Base-by-base conservation (phyloP, 2,329 filamentous ascomycete genomes). In the Pseudogymnoascus sp. region DNA sequence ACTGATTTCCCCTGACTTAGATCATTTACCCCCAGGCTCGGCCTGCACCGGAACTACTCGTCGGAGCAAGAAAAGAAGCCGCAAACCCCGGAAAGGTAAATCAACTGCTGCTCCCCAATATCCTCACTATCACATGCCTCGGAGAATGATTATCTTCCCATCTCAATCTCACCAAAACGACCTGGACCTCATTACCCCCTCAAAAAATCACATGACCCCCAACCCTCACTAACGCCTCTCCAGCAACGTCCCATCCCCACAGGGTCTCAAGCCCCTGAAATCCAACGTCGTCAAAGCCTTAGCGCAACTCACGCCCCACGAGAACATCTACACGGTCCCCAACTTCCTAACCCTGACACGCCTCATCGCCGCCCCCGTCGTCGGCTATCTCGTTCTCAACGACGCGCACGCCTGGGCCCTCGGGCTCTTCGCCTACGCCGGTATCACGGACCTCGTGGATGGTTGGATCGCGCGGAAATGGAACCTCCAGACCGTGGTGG, bases 321-420 rank as follows among this genome's bases (percentile, higher is more conserved):
- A 99, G 77, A 92, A 99, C 73, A 96, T 99, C 72, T 97, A 96
- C 79, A 99, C 91, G 37, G 73, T 99, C n/a, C 95, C 95, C 42
- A 99, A 99, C 74, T 81, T 96, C 66, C 83, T 99, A 62, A 99
- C 95, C 1, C 87, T 93, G 68, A 90, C 91, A 1, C 89, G 95
- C 2, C 84, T 99, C 40, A 74, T 90, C 61, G 88, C 90, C 1
- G 90, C 95, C 0, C 95, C 95, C 0, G 80, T 89, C 31, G 86
- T 97, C 57, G 95, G 93, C 63, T 97, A 96, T 74, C 85, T 95
- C 21, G 87, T 99, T 64, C 81, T 97, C 2, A 84, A 96, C 69
- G 88, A 95, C 73, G 83, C 92, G 47, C 88, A 96, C 73, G 81
- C 83, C 34, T 86, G 86, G 77, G 92, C 95, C 0, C 80, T 97